Base-by-base conservation (phyloP, 768 basidiomycete species). In the Clavulina sp. region DNA sequence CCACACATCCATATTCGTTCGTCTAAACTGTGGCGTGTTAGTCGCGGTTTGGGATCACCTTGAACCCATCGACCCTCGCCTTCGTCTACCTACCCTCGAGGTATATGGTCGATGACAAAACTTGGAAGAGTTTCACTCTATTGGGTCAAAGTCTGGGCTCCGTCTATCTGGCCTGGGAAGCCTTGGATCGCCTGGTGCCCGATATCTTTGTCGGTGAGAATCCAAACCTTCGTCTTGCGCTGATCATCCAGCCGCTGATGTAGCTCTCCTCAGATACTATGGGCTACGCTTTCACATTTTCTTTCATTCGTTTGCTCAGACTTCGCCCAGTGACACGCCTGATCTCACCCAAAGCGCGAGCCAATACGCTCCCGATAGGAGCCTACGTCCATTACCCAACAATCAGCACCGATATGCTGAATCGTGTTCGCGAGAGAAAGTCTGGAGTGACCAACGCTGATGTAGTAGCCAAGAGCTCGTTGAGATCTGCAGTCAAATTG, bases 301-400 rank as follows among this genome's bases (percentile, higher is more conserved):
- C 81, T 18, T 67, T 84, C 29, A 79, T 91, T 5, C 66, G 74
- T 0, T 13, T 26, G 13, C 48, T 48, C 54, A 9, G 30, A 33
- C 34, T 49, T 48, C 19, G 30, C 65, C 65, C 0, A 28, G 24
- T 9, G 13, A 16, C 13, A 9, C 13, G 13, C 43, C 13, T 24
- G 13, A 38, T 13, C n/a, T 36, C 29, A 28, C 19, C 44, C 24
- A 47, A 31, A 23, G 23, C 23, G 30, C 9, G 5, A 5, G 26
- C 26, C 9, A 9, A 46, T 24, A 62, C 69, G 16, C 71, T 87
- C 36, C 80, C 84, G 2, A 73, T 93, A 23, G 89, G 84, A 5
- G 84, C 89, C 28, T 99, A 97, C 59, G 77, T 89, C 6, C 95
- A 99, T 64, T 99, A 95, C 61, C 95, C 95, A 1, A 95, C 86